Conservation (phyloP, 768 basidiomycete species). For the Pleurotus giganteus region DNA sequence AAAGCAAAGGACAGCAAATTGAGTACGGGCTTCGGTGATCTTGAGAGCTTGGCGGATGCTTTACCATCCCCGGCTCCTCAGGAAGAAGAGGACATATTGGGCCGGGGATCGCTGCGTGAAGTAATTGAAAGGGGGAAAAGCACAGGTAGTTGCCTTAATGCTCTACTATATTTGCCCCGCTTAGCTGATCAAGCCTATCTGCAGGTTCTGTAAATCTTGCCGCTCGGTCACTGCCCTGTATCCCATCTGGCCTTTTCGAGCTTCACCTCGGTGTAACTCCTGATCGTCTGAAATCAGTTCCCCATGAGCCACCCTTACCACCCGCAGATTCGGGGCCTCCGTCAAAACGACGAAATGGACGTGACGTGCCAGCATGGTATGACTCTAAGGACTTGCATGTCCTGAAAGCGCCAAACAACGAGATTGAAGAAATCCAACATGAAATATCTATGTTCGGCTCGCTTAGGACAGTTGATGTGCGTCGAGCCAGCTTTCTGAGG, state of each 20-base stretch:
- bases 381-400: conserved; percentile 77
- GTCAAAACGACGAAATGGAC: conserved; percentile 36
- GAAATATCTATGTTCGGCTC: conserved; percentile 86
- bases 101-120: conserved; percentile 67
- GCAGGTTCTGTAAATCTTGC: conserved; percentile 74
- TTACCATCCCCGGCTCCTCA: conserved; percentile 32
- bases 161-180: conserved; percentile 25
- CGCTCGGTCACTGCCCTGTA: conserved; percentile 66
- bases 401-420: conserved; percentile 79
- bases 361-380: conserved; percentile 67
- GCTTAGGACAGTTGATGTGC: conserved; percentile 74
- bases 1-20: conserved; percentile 32
- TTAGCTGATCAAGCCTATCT: conserved; percentile 43
- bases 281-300: conserved; percentile 62
- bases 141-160: conserved; percentile 54
- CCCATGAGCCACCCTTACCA: conserved; percentile 54
- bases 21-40: conserved; percentile 29
- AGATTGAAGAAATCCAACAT: conserved; percentile 74
- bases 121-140: conserved; percentile 75
- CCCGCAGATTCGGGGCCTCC: conserved; percentile 30
- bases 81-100: conserved; percentile 44
- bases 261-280: conserved; percentile 74
- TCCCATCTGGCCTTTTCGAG: conserved; percentile 78
- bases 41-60: conserved; percentile 49
- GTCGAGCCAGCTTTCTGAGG: conserved; percentile 23